Evolutionary conservation across 345 rosid species (phyloP), one percentile per base, ranked within the genome.

Genomic region (Camelina neglecta): DNA sequence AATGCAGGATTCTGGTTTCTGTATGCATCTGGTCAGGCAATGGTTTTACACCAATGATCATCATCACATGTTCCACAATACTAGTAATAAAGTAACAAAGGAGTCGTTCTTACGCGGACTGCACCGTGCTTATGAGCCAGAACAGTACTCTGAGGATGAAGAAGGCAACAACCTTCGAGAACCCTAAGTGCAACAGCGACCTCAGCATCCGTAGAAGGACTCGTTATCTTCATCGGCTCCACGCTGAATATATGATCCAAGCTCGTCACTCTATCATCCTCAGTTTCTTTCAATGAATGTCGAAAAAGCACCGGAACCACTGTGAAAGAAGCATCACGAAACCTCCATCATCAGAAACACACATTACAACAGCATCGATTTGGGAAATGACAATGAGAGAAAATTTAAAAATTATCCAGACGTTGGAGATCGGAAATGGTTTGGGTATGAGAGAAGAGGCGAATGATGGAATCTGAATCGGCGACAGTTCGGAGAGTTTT

Each of bases 81-180:
- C 29, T 29, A 36, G 24, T 29, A 31, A 24, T 7, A 70, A 53
- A 42, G 63, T 39, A 44, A 41, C 12, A 51, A 65, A 51, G 7
- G 15, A 44, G 23, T 10, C 62, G 55, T 55, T 9, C 71, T 69
- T 61, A 92, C 99, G 80, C 88, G 84, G 6, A 93, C 84, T 45
- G 99, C 99, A 73, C 88, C 86, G 67, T 88, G 85, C 48, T 83
- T 88, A 72, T 90, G 94, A n/a, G 97, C 97, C 62, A 95, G 84
- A 13, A 79, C 65, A n/a, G 90, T 84, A 86, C 98, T 90, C 75
- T 89, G 89, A 11, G 83, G 79, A 75, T 95, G 96, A 51, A 95
- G 94, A 69, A 95, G 85, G 73, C 98, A 93, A 66, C 99, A 95
- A 39, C 98, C 97, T 85, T 93, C 99, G 61, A 93, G 76, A 82